A percentile compares a stretch with the other conserved stretches of the same genome.
phyloP scores from a whole-genome alignment of 2,329 filamentous ascomycete genomes.

The Phyllosticta citrichinensis region DNA sequence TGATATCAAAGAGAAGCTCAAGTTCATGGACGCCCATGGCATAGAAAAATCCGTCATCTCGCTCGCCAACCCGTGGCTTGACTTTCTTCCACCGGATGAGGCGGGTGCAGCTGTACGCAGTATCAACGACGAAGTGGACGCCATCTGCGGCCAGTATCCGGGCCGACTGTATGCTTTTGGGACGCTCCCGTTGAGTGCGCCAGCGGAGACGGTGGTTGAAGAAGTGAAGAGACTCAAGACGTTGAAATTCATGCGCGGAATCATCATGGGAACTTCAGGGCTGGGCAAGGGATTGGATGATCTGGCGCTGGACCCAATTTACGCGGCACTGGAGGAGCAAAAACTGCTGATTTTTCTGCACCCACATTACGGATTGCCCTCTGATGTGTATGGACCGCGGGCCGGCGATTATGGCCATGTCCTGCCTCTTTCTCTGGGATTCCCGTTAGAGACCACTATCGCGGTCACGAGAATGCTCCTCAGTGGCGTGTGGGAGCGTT shows the following conservation, averaged over 20 bases:
- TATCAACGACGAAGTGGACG: slow-evolving; percentile 70
- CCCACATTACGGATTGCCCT: slow-evolving; percentile 82
- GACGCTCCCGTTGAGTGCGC: slow-evolving; percentile 65
- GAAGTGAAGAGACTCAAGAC: slow-evolving; percentile 54
- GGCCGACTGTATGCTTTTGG: slow-evolving; percentile 75
- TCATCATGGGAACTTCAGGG: slow-evolving; percentile 79
- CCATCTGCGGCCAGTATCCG: slow-evolving; percentile 55
- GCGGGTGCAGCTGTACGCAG: slow-evolving; percentile 53
- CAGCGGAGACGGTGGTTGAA: slow-evolving; percentile 47
- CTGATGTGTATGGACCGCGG: slow-evolving; percentile 66
- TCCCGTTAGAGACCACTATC: slow-evolving; percentile 88
- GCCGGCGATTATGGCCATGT: slow-evolving; percentile 76
- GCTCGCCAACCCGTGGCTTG: slow-evolving; percentile 88
- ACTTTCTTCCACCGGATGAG: slow-evolving; percentile 58
- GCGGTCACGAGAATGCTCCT: slow-evolving; percentile 80
- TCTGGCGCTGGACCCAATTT: slow-evolving; percentile 58
- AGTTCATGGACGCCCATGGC: slow-evolving; percentile 76
- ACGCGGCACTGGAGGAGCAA: slow-evolving; percentile 55
- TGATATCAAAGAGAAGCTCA: slow-evolving; percentile 66
- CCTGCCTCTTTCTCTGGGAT: slow-evolving; percentile 73
- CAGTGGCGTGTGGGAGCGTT: slow-evolving; percentile 73
- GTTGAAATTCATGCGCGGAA: slow-evolving; percentile 64
- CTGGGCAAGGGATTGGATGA: slow-evolving; percentile 73
- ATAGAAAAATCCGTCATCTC: slow-evolving; percentile 81
- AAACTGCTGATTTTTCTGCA: slow-evolving; percentile 69